These are phyloP conservation scores for Nemania sp. DNA, from an alignment of 2,329 filamentous ascomycete genomes.

Conservation along the genomic window DNA sequence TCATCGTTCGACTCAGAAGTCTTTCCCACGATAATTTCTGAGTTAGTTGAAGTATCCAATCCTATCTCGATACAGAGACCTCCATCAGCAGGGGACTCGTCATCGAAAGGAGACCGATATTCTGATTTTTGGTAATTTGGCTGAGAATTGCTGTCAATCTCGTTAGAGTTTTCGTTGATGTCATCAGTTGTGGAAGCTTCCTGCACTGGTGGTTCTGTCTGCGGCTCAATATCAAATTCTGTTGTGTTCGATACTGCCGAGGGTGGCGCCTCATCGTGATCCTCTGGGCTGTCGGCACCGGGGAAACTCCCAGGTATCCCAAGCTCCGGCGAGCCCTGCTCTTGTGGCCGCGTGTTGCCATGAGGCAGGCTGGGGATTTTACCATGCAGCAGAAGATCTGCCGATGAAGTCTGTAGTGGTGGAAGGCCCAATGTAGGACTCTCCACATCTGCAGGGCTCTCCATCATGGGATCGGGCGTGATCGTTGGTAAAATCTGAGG, in stretches of 20 bases:
- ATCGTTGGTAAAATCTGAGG: slow-evolving; percentile 10
- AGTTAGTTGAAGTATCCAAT: slow-evolving; percentile 41
- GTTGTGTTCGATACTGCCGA: slow-evolving; percentile 67
- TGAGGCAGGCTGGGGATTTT: slow-evolving; percentile 17
- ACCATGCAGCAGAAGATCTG: slow-evolving; percentile 24
- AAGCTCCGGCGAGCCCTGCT: slow-evolving; percentile 65
- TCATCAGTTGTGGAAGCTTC: slow-evolving; percentile 32
- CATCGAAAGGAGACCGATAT: slow-evolving; percentile 56
- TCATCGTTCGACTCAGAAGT: slow-evolving; percentile 35
- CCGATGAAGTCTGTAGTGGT: slow-evolving; percentile 28
- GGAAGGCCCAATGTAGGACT: slow-evolving; percentile 25
- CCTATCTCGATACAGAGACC: slow-evolving; percentile 47
- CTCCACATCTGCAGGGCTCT: slow-evolving; percentile 24
- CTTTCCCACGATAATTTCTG: slow-evolving; percentile 30
- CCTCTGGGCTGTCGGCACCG: slow-evolving; percentile 42
- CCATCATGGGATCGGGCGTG: slow-evolving; percentile 10
- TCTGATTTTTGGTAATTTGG: slow-evolving; percentile 42
- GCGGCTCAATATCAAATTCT: slow-evolving; percentile 74
- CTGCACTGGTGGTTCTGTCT: slow-evolving; percentile 57
- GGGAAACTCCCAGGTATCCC: slow-evolving; percentile 68
- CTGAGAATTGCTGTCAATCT: slow-evolving; percentile 26
- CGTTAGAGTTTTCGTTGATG: slow-evolving; percentile 24
- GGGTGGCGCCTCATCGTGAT: slow-evolving; percentile 53
- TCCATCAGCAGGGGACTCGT: slow-evolving; percentile 45
- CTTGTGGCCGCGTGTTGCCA: slow-evolving; percentile 1